Conservation (phyloP, 805 yeast species). For the Pichia thaimueangensis region DNA sequence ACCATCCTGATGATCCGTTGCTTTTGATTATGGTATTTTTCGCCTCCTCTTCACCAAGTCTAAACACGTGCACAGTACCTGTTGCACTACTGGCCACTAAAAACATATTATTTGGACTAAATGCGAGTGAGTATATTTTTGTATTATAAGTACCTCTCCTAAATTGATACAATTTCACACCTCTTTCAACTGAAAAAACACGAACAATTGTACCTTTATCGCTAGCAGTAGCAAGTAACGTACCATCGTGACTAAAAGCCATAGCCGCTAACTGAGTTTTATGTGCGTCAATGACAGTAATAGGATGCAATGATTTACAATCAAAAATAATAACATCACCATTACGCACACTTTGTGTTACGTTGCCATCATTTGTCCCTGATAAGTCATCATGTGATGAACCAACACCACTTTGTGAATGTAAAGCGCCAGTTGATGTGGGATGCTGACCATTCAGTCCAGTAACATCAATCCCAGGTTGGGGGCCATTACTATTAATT, state of each 20-base stretch:
- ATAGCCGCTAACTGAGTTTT: constrained; percentile 70
- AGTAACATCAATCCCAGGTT: constrained; percentile 4
- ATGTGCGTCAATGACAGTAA: constrained; percentile 87
- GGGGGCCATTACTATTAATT: constrained; percentile 10
- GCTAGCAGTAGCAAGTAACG: constrained; percentile 84
- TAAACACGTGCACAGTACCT: constrained; percentile 88
- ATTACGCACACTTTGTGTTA: constrained; percentile 27
- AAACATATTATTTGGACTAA: constrained; percentile 68
- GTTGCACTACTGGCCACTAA: constrained; percentile 84
- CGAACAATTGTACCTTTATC: constrained; percentile 87
- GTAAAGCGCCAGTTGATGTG: not conserved
- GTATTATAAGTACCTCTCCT: constrained; percentile 89
- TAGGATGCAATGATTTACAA: constrained; percentile 66
- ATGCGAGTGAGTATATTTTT: constrained; percentile 70
- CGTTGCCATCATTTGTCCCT: not conserved
- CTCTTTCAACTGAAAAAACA: constrained; percentile 71
- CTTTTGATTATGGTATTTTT: constrained; percentile 24
- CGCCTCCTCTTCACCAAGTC: constrained; percentile 48
- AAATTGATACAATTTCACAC: constrained; percentile 67
- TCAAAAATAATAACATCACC: constrained; percentile 85
- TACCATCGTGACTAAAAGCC: constrained; percentile 69
- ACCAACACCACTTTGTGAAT: not conserved
- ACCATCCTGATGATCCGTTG: constrained; percentile 12
- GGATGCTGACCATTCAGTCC: constrained; percentile 15
- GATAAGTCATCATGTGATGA: constrained; percentile 5